Conservation (phyloP, 1,139 yeast species). For the Oligophagozyma castellii region DNA sequence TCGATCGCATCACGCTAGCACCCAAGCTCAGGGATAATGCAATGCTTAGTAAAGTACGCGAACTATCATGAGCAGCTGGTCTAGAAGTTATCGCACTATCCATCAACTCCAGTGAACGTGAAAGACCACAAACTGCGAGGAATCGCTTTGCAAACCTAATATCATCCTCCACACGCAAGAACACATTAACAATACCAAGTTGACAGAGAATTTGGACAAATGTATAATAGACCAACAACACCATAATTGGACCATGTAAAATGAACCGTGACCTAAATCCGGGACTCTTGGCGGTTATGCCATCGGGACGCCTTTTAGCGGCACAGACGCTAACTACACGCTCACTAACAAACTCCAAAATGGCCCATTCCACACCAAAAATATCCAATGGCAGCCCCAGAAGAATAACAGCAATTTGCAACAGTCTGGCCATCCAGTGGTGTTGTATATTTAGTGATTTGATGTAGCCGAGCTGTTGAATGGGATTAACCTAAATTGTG, state of each 20-base stretch:
- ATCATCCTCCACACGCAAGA: background rate
- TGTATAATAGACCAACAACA: background rate
- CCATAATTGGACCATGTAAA: background rate
- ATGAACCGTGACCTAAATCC: no score
- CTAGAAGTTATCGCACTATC: background rate
- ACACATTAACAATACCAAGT: background rate
- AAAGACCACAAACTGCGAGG: background rate
- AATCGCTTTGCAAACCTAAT: background rate
- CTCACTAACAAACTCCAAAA: background rate
- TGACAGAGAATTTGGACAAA: background rate
- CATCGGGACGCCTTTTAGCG: background rate
- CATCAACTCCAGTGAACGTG: background rate
- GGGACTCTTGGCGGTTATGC: no score
- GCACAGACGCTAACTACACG: background rate
- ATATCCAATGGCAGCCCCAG: background rate
- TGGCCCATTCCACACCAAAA: background rate
- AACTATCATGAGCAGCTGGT: background rate
- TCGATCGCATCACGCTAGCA: no score
- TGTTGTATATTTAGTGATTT: no score
- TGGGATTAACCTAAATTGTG: no score
- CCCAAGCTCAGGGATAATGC: background rate
- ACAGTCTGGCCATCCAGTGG: no score
- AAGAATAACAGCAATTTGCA: no score
- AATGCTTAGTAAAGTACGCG: background rate
- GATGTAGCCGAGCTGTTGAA: no score